Conservation (phyloP, 2,329 filamentous ascomycete genomes). For the Geosmithia flava region DNA sequence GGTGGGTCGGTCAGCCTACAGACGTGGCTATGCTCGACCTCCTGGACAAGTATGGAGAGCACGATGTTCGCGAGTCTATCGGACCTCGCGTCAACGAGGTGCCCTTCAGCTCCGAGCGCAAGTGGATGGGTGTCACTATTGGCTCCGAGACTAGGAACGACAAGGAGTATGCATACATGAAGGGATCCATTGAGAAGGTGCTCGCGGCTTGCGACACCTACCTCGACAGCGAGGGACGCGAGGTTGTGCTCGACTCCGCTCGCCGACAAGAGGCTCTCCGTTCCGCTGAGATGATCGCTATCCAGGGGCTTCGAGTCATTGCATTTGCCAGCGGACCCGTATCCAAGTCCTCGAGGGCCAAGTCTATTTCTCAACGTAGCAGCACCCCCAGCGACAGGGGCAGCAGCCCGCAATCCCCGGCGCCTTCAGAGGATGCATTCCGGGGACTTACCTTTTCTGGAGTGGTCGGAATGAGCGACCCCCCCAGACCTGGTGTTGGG, state of each 20-base stretch:
- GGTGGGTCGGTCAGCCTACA: conserved; percentile 94
- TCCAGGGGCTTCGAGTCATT: conserved; percentile 78
- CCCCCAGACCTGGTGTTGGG: conserved; percentile 80
- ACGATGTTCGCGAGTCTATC: conserved; percentile 78
- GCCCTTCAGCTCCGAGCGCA: conserved; percentile 92
- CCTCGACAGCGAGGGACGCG: conserved; percentile 71
- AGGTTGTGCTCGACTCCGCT: conserved; percentile 70
- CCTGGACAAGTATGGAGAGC: conserved; percentile 79
- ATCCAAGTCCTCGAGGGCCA: conserved; percentile 25
- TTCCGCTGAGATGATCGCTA: conserved; percentile 78
- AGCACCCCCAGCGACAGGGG: conserved; percentile 34
- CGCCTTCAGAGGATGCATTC: conserved; percentile 56
- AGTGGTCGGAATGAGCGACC: conserved; percentile 93
- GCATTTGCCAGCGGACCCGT: conserved; percentile 82
- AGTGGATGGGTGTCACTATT: conserved; percentile 98
- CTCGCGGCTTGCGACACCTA: conserved; percentile 84
- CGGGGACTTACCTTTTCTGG: conserved; percentile 80
- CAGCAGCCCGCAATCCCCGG: conserved; percentile 20
- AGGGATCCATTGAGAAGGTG: conserved; percentile 83
- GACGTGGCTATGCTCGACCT: conserved; percentile 96
- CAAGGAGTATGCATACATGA: conserved; percentile 83
- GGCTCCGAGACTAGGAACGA: conserved; percentile 46
- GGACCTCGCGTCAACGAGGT: conserved; percentile 76
- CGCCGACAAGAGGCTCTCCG: conserved; percentile 62
- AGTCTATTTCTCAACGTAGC: conserved; percentile 31